phyloP scores from a whole-genome alignment of 768 basidiomycete species.

The Kwoniella sp. region DNA sequence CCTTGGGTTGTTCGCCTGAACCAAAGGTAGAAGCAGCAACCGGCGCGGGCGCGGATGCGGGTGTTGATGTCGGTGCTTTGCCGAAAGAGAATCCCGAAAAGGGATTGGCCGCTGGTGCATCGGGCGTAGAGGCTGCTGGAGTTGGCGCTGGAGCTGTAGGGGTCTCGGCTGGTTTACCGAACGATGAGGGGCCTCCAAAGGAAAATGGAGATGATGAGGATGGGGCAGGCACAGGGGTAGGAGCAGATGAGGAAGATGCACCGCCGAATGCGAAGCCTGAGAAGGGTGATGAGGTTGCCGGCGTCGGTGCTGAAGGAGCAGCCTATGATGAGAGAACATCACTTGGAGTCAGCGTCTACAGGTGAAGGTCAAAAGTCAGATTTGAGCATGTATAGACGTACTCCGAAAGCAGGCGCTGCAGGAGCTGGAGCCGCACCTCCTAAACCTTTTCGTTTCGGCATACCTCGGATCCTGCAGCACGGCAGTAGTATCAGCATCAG shows the following conservation, averaged over 20 bases:
- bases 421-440: conserved; percentile 11
- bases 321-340: too few relatives aligned
- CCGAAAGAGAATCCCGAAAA: conserved; percentile 27
- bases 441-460: conserved; percentile 50
- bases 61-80: conserved; percentile 7
- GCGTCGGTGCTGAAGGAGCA: not conserved
- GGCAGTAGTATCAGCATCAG: conserved; percentile 10
- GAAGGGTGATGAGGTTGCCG: conserved; percentile 24
- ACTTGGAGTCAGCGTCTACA: too few relatives aligned
- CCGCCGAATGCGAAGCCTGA: conserved; percentile 40
- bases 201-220: conserved; percentile 9
- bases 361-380: conserved; percentile 9
- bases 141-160: conserved; percentile 9
- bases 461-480: conserved; percentile 40
- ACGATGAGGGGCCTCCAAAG: conserved; percentile 17
- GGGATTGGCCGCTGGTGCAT: conserved; percentile 6
- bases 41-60: too few relatives aligned
- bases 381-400: not conserved
- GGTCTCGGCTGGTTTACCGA: conserved; percentile 22
- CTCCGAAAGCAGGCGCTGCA: conserved; percentile 2
- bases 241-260: conserved; percentile 3
- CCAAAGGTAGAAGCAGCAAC: not conserved
- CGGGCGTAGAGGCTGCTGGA: conserved; percentile 14
- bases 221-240: not conserved
- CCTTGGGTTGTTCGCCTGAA: conserved; percentile 1